These are phyloP conservation scores for Paramecium caudatum DNA, from an alignment of 73 alveolate genomes.

Conservation along the genomic window DNA sequence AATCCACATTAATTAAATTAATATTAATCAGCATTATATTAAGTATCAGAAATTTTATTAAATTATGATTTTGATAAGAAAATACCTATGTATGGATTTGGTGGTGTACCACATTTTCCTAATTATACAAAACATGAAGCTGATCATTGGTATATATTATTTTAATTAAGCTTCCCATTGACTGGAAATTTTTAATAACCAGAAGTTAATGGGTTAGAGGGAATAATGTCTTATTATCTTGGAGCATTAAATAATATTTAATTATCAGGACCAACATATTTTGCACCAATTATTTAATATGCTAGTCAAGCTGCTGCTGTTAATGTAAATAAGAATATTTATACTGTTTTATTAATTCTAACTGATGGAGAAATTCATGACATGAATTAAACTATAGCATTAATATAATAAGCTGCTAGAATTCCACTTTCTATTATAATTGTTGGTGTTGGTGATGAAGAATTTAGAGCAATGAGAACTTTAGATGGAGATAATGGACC, in stretches of 20 bases:
- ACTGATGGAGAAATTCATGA: conserved; percentile 89
- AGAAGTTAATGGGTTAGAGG: conserved; percentile 81
- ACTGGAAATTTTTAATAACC: conserved; percentile 85
- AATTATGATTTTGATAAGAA: conserved; percentile 87
- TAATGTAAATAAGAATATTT: conserved; percentile 43
- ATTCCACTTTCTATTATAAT: conserved; percentile 80
- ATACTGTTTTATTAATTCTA: conserved; percentile 83
- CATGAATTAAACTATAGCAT: conserved; percentile 73
- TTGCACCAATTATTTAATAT: conserved; percentile 80
- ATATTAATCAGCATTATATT: conserved; percentile 88
- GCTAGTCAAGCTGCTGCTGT: conserved; percentile 72
- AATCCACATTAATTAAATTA: conserved; percentile 79
- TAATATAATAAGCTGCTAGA: conserved; percentile 56
- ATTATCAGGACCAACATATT: conserved; percentile 91
- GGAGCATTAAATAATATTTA: conserved; percentile 77
- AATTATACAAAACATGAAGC: conserved; percentile 74
- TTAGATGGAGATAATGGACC: conserved; percentile 81
- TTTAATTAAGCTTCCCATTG: conserved; percentile 79
- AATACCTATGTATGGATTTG: conserved; percentile 96
- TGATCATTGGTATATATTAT: conserved; percentile 81
- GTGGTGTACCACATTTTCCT: conserved; percentile 89
- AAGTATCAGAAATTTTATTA: conserved; percentile 86
- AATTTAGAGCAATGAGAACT: conserved; percentile 73
- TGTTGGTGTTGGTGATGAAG: conserved; percentile 81
- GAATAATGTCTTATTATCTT: conserved; percentile 79